Conservation (phyloP, 1,139 yeast genomes). For the Pichia sp. region DNA sequence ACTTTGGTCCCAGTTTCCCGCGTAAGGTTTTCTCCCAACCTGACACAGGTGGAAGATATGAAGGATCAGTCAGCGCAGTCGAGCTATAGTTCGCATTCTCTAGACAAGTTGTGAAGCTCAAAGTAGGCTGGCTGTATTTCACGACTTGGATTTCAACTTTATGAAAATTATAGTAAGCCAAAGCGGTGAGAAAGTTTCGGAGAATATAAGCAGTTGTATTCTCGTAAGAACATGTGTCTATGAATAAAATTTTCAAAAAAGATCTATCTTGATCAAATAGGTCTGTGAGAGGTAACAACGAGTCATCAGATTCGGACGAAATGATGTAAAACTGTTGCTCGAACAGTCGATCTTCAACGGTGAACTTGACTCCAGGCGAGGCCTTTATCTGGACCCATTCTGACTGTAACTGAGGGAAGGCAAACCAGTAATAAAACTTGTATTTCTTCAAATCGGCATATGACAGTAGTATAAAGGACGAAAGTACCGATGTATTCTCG, state of each 20-base stretch:
- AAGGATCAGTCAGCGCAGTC: constrained; percentile 1
- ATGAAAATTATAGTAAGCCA: constrained; percentile 40
- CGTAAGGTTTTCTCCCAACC: constrained; percentile 89
- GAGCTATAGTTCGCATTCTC: constrained; percentile 7
- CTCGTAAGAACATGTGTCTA: constrained; percentile 55
- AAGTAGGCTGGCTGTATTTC: constrained; percentile 26
- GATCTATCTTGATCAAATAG: constrained; percentile 12
- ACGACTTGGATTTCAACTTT: constrained; percentile 40
- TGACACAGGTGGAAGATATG: constrained; percentile 37
- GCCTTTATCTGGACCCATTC: constrained; percentile 36
- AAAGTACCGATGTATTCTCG: constrained; percentile 38
- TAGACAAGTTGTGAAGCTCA: constrained; percentile 27
- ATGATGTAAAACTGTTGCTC: constrained; percentile 27
- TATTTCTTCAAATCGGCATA: constrained; percentile 88
- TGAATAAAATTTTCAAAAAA: constrained; percentile 41
- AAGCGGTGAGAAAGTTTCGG: constrained; percentile 59
- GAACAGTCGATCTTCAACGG: constrained; percentile 14
- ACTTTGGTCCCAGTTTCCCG: constrained; percentile 73
- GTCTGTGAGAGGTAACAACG: constrained; percentile 18
- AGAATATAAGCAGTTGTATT: constrained; percentile 56
- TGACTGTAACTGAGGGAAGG: constrained; percentile 61
- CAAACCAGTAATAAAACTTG: constrained; percentile 85
- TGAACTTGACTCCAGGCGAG: constrained; percentile 14
- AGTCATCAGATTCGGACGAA: constrained; percentile 10
- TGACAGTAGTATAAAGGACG: constrained; percentile 56